Percentiles rank a stretch among this genome's conserved stretches.
phyloP scores from a whole-genome alignment of 1,284 basidiomycete species.

The Irpex sp. region DNA sequence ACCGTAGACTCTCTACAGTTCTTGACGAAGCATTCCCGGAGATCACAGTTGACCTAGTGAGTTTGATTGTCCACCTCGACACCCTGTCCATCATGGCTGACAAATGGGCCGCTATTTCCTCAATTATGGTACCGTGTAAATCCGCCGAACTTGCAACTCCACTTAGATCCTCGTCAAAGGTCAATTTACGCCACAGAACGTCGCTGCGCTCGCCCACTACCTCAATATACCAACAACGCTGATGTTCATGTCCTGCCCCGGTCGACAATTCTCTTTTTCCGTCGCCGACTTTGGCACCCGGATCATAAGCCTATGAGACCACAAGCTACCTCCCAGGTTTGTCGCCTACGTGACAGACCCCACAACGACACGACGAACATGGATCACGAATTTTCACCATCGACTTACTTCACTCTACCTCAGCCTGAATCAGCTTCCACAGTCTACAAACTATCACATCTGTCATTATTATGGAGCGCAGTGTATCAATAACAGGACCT shows the following conservation, averaged over 20 bases:
- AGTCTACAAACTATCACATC: background rate
- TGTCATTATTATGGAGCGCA: background rate
- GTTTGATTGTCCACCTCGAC: slow-evolving; percentile 3
- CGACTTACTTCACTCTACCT: no score
- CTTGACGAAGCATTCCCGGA: slow-evolving; percentile 27
- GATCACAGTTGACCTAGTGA: slow-evolving; percentile 25
- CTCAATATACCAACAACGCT: slow-evolving; percentile 42
- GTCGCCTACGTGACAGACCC: background rate
- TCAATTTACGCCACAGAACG: slow-evolving; percentile 39
- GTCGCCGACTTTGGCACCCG: slow-evolving; percentile 47
- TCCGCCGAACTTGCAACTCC: background rate
- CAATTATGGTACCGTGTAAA: background rate
- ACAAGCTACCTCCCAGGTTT: background rate
- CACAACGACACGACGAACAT: background rate
- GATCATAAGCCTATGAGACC: slow-evolving; percentile 39
- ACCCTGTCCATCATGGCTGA: background rate
- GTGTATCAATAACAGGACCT: no score
- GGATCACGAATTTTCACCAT: background rate
- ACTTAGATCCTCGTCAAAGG: slow-evolving; percentile 46
- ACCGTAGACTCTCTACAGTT: slow-evolving; percentile 8
- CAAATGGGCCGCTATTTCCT: background rate
- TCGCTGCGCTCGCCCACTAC: slow-evolving; percentile 41
- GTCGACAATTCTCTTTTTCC: slow-evolving; percentile 34
- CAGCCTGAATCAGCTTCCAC: no score
- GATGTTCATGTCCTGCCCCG: slow-evolving; percentile 55